Percentiles rank a stretch among this genome's conserved stretches.
Evolutionary conservation across 1,284 basidiomycete genomes (phyloP).

Genomic region (Pisolithus thermaeus): DNA sequence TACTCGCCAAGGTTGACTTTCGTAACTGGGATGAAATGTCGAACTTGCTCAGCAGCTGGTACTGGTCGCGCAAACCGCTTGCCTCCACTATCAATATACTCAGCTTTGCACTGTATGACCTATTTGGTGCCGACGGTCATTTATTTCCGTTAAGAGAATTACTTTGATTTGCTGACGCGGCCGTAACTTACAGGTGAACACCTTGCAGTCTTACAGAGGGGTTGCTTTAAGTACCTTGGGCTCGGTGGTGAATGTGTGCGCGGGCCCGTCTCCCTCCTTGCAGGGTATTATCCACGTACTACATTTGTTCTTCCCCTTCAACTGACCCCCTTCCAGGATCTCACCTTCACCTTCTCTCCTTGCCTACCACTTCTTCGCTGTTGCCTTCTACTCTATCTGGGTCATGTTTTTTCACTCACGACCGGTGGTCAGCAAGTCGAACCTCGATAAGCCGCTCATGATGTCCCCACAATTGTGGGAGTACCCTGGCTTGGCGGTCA

Average conservation of each 20-base stretch:
- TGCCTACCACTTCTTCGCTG: conserved; percentile 90
- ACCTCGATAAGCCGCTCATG: conserved; percentile 12
- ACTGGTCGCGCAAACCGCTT: conserved; percentile 80
- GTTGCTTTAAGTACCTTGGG: conserved; percentile 98
- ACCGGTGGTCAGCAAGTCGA: conserved; percentile 15
- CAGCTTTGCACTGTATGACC: conserved; percentile 85
- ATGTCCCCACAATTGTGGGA: conserved; percentile 31
- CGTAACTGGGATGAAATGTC: conserved; percentile 61
- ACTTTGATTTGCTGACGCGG: conserved; percentile 3
- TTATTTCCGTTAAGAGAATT: conserved; percentile 2
- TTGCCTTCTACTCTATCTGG: conserved; percentile 92
- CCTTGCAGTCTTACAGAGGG: conserved; percentile 81
- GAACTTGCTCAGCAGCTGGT: conserved; percentile 64
- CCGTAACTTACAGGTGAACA: conserved; percentile 49
- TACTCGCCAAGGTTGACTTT: conserved; percentile 51
- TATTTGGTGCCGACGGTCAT: conserved; percentile 85
- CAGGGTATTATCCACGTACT: conserved; percentile 51
- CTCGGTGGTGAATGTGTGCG: conserved; percentile 84
- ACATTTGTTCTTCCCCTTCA: neutral
- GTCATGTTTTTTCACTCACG: conserved; percentile 73
- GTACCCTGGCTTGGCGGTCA: conserved; percentile 41
- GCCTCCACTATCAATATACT: conserved; percentile 86
- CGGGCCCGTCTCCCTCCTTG: conserved; percentile 84
- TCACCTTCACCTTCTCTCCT: conserved; percentile 75
- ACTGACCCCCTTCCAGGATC: conserved; percentile 40